phyloP scores from a whole-genome alignment of 129 eudicot species.

The Kitagawia praeruptora region DNA sequence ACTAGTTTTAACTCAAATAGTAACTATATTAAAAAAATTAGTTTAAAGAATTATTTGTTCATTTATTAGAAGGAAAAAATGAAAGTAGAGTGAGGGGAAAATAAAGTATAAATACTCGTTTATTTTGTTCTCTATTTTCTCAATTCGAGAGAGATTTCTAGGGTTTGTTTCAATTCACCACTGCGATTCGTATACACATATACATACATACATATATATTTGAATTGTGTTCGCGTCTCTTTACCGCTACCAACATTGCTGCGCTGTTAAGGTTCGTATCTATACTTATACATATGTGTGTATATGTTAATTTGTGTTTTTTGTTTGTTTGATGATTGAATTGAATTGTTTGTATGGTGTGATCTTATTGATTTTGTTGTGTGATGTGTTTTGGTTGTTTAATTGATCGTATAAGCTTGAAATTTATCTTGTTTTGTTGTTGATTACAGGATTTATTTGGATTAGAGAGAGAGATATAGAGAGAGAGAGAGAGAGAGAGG shows the following conservation, averaged over 20 bases:
- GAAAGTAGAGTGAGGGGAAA: not conserved
- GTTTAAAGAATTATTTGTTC: no score
- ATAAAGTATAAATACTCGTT: not conserved
- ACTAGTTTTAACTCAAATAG: no score
- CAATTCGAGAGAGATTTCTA: slow-evolving; percentile 1
- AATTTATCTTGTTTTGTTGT: not conserved
- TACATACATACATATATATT: no score
- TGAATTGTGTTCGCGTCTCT: not conserved
- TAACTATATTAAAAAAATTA: no score
- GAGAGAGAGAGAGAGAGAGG: no score
- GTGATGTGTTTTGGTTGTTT: not conserved
- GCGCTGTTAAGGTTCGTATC: not conserved
- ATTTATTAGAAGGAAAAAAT: not conserved
- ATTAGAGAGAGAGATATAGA: not conserved
- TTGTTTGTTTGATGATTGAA: not conserved
- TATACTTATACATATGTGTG: not conserved
- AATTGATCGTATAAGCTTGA: not conserved
- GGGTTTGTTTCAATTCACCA: not conserved
- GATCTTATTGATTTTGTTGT: not conserved
- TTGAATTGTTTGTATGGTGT: not conserved
- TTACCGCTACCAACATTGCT: not conserved
- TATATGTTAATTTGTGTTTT: not conserved
- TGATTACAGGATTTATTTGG: not conserved
- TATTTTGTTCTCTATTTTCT: not conserved
- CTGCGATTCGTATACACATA: not conserved